Evolutionary conservation across 2,329 filamentous ascomycete genomes (phyloP), one percentile per base, ranked within the genome.

Genomic region (Ampelomyces quisqualis): DNA sequence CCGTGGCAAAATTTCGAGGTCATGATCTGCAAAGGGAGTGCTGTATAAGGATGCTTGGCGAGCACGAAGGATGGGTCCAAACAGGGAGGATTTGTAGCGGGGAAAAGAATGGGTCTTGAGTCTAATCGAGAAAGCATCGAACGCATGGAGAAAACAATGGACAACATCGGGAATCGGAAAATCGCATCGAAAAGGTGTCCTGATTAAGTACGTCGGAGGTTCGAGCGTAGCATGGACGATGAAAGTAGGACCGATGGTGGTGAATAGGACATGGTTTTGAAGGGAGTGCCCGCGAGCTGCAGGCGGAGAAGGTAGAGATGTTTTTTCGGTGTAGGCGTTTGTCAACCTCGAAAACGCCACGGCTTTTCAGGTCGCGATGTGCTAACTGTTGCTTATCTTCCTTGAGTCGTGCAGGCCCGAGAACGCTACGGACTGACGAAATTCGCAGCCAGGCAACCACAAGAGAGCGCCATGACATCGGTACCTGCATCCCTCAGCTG

Each of bases 401-500:
- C n/a, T n/a, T n/a, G n/a, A n/a, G n/a, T n/a, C n/a, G n/a, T n/a
- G n/a, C n/a, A n/a, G n/a, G n/a, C n/a, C n/a, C n/a, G n/a, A n/a
- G n/a, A n/a, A n/a, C n/a, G n/a, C 23, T 4, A 18, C 18, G 13
- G 23, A 5, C 23, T 13, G 26, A 28, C 26, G 26, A 14, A 28
- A 10, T 13, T 28, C n/a, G 26, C 26, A 6, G 6, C 11, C 10
- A 32, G 28, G 36, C 28, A 32, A 14, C 20, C 14, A 19, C 15
- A 24, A 19, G 15, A 26, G 15, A 10, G 4, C 17, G 24, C 22
- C 18, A 45, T 45, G 34, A 43, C 45, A 45, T 45, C 33, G 45
- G 53, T 52, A 50, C 52, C 47, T 55, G 50, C 54, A 37, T 50
- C 43, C 33, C 19, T 41, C 34, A 44, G 34, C 32, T 40, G 17